Conservation (phyloP, 352 stramenopile genomes). For the Globisporangium barbulae region DNA sequence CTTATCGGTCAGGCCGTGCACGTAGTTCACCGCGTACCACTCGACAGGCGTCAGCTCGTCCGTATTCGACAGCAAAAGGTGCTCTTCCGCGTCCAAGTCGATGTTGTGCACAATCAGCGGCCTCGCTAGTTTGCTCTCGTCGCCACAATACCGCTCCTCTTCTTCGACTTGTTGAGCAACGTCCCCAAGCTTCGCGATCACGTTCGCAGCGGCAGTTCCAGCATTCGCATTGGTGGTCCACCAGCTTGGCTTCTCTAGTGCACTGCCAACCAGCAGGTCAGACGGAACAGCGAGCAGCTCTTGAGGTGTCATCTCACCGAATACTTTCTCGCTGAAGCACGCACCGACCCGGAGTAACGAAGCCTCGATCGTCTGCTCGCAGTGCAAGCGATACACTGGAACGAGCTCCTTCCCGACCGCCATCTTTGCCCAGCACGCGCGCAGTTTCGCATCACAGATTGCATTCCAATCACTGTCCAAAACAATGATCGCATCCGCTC, state of each 20-base stretch:
- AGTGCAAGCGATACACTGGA: conserved; percentile 75
- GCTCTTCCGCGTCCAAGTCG: conserved; percentile 77
- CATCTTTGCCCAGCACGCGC: conserved; percentile 73
- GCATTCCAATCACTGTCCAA: conserved; percentile 83
- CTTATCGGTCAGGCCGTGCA: conserved; percentile 60
- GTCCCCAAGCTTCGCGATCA: conserved; percentile 27
- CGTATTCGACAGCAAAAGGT: conserved; percentile 77
- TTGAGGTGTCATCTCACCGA: conserved; percentile 65
- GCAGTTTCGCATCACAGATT: conserved; percentile 77
- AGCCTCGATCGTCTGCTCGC: conserved; percentile 74
- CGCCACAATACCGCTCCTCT: conserved; percentile 44
- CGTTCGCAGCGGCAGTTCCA: conserved; percentile 21
- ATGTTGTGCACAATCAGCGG: conserved; percentile 56
- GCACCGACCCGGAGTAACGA: conserved; percentile 71
- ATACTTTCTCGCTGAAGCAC: conserved; percentile 76
- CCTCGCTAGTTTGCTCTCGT: conserved; percentile 34
- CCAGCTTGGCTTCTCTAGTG: conserved; percentile 66
- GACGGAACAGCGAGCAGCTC: conserved; percentile 68
- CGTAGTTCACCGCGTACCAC: conserved; percentile 83
- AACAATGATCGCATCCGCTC: conserved; percentile 72
- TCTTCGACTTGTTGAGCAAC: conserved; percentile 38
- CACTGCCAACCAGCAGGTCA: conserved; percentile 30
- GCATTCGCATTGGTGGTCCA: conserved; percentile 48
- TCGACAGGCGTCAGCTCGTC: conserved; percentile 82
- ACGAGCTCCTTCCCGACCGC: conserved; percentile 42